Conservation (phyloP, 768 basidiomycete species). For the Tylopilus vinaceipallidus region DNA sequence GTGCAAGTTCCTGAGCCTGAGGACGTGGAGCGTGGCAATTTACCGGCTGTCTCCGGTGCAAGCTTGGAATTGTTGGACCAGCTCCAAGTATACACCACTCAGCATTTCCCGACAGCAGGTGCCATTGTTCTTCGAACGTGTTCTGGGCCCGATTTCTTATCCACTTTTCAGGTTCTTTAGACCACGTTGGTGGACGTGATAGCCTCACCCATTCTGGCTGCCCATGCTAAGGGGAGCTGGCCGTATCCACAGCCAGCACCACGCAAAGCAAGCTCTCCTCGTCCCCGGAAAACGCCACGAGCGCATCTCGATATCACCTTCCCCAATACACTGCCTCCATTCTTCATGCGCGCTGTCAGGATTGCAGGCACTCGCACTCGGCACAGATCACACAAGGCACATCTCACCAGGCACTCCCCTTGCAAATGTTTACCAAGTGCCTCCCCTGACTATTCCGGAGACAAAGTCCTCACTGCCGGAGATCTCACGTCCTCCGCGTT, state of each 20-base stretch:
- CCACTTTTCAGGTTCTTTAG: conserved; percentile 22
- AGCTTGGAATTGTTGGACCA: background rate
- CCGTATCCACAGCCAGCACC: conserved; percentile 52
- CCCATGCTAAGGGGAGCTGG: conserved; percentile 72
- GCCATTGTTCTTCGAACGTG: background rate
- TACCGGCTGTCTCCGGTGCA: conserved; percentile 12
- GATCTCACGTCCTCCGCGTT: background rate
- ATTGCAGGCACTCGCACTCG: conserved; percentile 20
- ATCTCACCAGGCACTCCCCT: conserved; percentile 1
- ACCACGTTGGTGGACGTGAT: conserved; percentile 37
- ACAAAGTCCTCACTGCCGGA: background rate
- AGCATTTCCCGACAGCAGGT: conserved; percentile 7
- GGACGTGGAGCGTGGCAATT: conserved; percentile 9
- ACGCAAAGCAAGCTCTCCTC: conserved; percentile 42
- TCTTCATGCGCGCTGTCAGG: conserved; percentile 23
- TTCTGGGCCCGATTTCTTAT: background rate
- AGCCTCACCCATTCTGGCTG: conserved; percentile 45
- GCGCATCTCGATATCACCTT: background rate
- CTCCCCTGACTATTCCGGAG: background rate
- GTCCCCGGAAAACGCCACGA: conserved; percentile 16
- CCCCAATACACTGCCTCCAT: conserved; percentile 11
- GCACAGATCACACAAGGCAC: conserved; percentile 3
- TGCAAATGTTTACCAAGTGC: conserved; percentile 1
- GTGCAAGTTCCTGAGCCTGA: conserved; percentile 1
- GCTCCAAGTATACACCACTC: background rate